Evolutionary conservation across 1,284 basidiomycete genomes (phyloP).

Genomic region (Fomitopsis betulina): DNA sequence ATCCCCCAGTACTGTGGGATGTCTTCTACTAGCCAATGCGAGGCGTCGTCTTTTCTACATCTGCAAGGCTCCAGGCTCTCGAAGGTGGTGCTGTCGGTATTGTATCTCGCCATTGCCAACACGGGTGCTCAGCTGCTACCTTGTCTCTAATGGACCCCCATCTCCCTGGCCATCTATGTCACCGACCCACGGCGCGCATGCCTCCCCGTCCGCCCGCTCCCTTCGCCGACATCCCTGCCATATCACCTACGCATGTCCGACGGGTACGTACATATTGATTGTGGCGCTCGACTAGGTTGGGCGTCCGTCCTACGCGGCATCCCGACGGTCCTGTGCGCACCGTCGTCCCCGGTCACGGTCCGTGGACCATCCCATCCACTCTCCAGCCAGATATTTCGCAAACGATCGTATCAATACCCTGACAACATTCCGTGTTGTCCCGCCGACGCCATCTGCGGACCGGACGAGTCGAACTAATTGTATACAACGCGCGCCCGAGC

Average conservation of each 20-base stretch:
- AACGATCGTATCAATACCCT: background rate
- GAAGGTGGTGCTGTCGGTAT: background rate
- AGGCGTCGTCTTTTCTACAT: background rate
- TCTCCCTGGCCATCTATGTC: background rate
- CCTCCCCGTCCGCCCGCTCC: background rate
- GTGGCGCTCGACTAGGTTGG: background rate
- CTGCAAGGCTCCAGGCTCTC: background rate
- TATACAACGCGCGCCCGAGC: background rate
- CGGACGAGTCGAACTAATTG: background rate
- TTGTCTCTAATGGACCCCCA: background rate
- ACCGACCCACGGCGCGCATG: background rate
- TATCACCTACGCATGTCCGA: too few species aligned
- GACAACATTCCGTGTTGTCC: background rate
- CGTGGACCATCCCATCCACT: too few species aligned
- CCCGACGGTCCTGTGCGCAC: background rate
- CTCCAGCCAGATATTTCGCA: too few species aligned
- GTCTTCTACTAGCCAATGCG: background rate
- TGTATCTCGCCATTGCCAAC: background rate
- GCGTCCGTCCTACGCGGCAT: background rate
- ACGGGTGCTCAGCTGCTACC: background rate
- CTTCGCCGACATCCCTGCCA: background rate
- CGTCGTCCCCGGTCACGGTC: too few species aligned
- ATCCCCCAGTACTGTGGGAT: background rate
- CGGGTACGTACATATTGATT: too few species aligned
- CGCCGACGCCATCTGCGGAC: background rate